Percentiles rank a stretch among this genome's conserved stretches.
Conservation (phyloP, 73 alveolate genomes). For the Chromera velia region DNA sequence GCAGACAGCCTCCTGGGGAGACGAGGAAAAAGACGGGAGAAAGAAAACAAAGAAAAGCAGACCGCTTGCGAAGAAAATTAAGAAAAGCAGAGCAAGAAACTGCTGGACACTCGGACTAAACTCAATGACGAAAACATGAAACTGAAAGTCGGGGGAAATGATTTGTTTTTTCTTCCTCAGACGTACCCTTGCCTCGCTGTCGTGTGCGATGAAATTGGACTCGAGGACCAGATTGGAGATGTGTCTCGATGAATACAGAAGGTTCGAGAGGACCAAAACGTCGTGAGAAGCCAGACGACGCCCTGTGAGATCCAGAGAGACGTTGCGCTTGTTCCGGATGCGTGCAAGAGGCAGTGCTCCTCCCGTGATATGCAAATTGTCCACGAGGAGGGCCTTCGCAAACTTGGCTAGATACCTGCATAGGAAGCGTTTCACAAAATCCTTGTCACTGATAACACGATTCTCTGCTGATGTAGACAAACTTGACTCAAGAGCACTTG, state of each 20-base stretch:
- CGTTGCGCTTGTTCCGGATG: background rate
- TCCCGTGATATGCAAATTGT: background rate
- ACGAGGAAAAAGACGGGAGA: no score
- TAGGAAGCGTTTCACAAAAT: background rate
- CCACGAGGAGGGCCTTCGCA: background rate
- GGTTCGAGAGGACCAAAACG: background rate
- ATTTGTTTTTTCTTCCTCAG: no score
- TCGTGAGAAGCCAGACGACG: background rate
- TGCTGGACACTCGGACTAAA: no score
- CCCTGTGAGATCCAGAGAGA: background rate
- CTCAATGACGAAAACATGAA: no score
- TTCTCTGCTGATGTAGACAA: no score
- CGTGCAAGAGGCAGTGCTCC: background rate
- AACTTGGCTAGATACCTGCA: background rate
- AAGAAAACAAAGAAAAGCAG: no score
- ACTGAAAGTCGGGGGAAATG: no score
- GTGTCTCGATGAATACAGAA: background rate
- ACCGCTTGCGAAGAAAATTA: no score
- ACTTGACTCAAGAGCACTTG: no score
- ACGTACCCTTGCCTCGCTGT: background rate
- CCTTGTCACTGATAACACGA: no score
- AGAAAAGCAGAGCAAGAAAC: no score
- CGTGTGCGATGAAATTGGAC: background rate
- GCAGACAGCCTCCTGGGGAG: no score
- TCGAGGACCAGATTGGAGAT: background rate